These are phyloP conservation scores for Blepharisma japonicum DNA, from an alignment of 73 alveolate species.

Conservation along the genomic window DNA sequence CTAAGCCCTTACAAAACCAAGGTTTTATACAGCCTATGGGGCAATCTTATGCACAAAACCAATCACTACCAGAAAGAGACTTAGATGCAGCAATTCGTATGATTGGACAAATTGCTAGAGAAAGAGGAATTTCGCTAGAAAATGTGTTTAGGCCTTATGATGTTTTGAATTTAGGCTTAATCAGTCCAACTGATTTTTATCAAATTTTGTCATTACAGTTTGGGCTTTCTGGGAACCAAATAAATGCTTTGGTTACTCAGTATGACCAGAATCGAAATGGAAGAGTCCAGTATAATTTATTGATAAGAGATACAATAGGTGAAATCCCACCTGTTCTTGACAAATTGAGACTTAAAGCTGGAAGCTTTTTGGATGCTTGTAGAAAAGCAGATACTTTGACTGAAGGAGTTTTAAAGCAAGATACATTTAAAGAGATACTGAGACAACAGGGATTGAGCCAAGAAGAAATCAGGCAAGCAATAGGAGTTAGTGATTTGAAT, in stretches of 20 bases:
- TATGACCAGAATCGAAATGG: not conserved
- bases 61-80: no score
- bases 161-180: not conserved
- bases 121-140: not conserved
- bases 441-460: slow-evolving; percentile 22
- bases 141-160: not conserved
- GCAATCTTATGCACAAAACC: no score
- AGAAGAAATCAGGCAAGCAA: slow-evolving; percentile 21
- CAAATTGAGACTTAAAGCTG: not conserved
- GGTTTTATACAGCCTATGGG: no score
- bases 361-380: slow-evolving; percentile 53
- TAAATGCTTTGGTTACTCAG: not conserved
- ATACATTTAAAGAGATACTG: slow-evolving; percentile 38
- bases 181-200: not conserved
- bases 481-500: not conserved
- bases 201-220: not conserved
- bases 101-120: not conserved
- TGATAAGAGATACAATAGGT: not conserved
- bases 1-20: no score
- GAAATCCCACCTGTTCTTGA: not conserved
- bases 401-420: slow-evolving; percentile 51
- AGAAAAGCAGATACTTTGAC: slow-evolving; percentile 59
- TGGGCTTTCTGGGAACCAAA: not conserved
- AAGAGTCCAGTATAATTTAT: not conserved
- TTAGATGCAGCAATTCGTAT: not conserved